Base-by-base conservation (phyloP, 225 moss, liverwort and hornwort genomes). In the Asterella californica region DNA sequence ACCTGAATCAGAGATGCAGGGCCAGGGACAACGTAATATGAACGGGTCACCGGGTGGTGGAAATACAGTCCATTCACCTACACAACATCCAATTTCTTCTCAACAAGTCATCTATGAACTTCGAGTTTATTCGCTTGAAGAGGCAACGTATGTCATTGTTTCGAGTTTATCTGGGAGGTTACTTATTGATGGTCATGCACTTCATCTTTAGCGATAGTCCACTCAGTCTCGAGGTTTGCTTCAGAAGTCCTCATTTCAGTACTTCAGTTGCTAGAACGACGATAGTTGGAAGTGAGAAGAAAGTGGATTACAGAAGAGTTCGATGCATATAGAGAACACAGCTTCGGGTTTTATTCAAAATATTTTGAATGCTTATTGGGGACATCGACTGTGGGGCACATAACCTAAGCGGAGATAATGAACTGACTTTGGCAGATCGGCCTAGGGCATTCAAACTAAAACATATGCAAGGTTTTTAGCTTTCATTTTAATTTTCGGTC, bases 51-150 rank as follows among this genome's bases (percentile, higher is more conserved):
- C 97, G 66, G 89, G 88, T 81, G 88, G 83, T 79, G 97, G 90
- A 86, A 87, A 88, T 57, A 85, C 90, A 81, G 96, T 90, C 48
- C 95, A 95, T 81, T 99, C 97, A 66, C 97, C 97, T 54, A 99
- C 97, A 15, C 97, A 99, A 78, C 97, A 99, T 88, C 93, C 97
- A 74, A 89, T 99, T 68, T 91, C 92, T 37, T 85, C 93, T 11
- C 97, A 95, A 81, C 92, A 91, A 91, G 97, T 99, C 76, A 95
- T 99, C 78, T 99, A 95, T 82, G 97, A 99, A 79, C 95, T 99
- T 79, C 94, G 97, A 83, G 95, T 99, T 57, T 99, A 99, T 78
- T 99, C 97, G 9, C 91, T 99, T 66, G 97, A 99, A 88, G 97
- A 99, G 84, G 89, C 94, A 80, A 99, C 97, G 97, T 99, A 85